Conservation (phyloP, 805 yeast species). For the Candida koratica region DNA sequence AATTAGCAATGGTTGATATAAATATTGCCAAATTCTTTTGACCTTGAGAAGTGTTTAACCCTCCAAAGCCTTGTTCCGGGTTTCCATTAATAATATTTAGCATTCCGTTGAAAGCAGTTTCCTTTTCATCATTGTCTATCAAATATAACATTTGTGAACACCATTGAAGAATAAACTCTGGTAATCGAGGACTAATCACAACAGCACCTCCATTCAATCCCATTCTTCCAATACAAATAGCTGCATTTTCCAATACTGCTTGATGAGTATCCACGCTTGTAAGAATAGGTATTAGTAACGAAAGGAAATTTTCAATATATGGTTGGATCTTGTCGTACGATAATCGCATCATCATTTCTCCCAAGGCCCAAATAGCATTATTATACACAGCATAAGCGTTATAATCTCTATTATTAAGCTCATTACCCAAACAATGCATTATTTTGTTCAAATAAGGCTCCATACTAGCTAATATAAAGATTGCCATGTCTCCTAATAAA, state of each 20-base stretch:
- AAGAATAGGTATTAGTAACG: conserved; percentile 57
- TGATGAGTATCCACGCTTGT: conserved; percentile 50
- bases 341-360: conserved; percentile 72
- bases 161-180: conserved; percentile 64
- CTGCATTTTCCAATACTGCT: conserved; percentile 79
- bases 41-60: conserved; percentile 41
- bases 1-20: conserved; percentile 55
- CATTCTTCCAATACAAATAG: conserved; percentile 84
- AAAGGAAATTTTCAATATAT: conserved; percentile 50
- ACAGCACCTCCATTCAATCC: conserved; percentile 57
- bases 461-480: conserved; percentile 45
- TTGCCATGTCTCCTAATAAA: conserved; percentile 83
- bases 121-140: conserved; percentile 84
- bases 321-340: conserved; percentile 45
- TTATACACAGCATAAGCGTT: conserved; percentile 63
- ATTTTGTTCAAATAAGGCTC: conserved; percentile 48
- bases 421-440: conserved; percentile 64
- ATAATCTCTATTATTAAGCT: conserved; percentile 51
- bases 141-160: conserved; percentile 61
- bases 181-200: conserved; percentile 52
- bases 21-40: conserved; percentile 49
- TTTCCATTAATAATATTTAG: conserved; percentile 60
- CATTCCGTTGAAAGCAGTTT: conserved; percentile 82
- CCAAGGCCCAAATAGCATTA: conserved; percentile 92
- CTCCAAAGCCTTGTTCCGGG: conserved; percentile 58